Conservation (phyloP, 148 eudicot species). For the Tetragonia tetragonoides region DNA sequence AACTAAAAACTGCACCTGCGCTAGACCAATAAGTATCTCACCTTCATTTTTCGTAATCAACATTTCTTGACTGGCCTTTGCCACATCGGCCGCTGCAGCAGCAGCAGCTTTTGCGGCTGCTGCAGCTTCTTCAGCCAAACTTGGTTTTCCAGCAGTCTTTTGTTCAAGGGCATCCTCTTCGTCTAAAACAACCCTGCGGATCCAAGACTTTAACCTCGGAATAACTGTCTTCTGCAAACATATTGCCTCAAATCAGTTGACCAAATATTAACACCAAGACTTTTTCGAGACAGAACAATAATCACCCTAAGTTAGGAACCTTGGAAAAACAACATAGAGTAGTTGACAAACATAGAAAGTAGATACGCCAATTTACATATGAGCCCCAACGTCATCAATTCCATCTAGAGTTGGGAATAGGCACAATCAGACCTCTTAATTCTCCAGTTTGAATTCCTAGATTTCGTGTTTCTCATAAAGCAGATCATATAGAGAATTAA, state of each 20-base stretch:
- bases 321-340: too few species aligned
- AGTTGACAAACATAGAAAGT: background rate
- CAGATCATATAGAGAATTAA: background rate
- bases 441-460: background rate
- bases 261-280: background rate
- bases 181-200: constrained; percentile 67
- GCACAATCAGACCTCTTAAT: background rate
- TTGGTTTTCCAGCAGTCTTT: constrained; percentile 41
- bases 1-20: background rate
- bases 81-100: constrained; percentile 85
- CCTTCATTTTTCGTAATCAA: constrained; percentile 70
- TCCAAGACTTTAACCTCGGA: constrained; percentile 90
- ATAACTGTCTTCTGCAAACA: constrained; percentile 58
- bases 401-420: background rate
- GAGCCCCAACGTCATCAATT: too few species aligned
- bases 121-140: constrained; percentile 72
- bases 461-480: background rate
- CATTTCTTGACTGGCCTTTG: constrained; percentile 84
- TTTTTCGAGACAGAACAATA: background rate
- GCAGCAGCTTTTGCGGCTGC: constrained; percentile 96
- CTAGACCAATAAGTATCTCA: constrained; percentile 19
- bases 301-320: background rate
- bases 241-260: background rate
- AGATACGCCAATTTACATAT: background rate
- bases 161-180: constrained; percentile 42